These are phyloP conservation scores for Pleurotus platypus DNA, from an alignment of 768 basidiomycete genomes.

Conservation along the genomic window DNA sequence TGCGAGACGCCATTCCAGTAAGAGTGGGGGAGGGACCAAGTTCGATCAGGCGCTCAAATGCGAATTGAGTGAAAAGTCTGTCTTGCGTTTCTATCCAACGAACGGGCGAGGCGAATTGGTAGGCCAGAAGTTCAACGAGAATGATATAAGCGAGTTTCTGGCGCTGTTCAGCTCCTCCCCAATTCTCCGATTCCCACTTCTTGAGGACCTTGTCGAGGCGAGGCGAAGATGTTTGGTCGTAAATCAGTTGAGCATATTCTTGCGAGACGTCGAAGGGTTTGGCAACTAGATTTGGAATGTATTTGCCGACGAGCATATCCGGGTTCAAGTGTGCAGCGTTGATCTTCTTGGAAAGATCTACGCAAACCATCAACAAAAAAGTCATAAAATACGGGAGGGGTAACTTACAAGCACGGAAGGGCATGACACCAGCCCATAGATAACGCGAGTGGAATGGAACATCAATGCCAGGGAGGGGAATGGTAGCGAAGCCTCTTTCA, in stretches of 20 bases:
- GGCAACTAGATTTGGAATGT: constrained; percentile 96
- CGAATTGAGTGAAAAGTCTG: constrained; percentile 79
- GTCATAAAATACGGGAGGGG: neutral
- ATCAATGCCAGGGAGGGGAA: constrained; percentile 94
- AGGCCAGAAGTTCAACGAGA: constrained; percentile 93
- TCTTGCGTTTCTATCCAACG: constrained; percentile 99
- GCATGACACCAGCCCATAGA: constrained; percentile 97
- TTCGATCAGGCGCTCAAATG: constrained; percentile 93
- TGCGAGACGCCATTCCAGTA: constrained; percentile 90
- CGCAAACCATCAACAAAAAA: neutral
- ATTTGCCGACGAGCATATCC: constrained; percentile 90
- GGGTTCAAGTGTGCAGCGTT: constrained; percentile 88
- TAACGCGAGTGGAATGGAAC: constrained; percentile 99
- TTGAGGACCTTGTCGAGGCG: constrained; percentile 92
- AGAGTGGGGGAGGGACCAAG: constrained; percentile 95
- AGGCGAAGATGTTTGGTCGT: constrained; percentile 95
- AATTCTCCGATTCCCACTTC: constrained; percentile 89
- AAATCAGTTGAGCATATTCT: constrained; percentile 92
- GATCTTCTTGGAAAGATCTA: constrained; percentile 97
- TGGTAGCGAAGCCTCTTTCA: constrained; percentile 95
- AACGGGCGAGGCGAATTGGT: constrained; percentile 97
- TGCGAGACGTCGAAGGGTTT: constrained; percentile 79
- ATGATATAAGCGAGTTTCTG: constrained; percentile 95
- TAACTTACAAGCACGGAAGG: constrained; percentile 89
- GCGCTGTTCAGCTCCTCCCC: constrained; percentile 78